phyloP scores from a whole-genome alignment of 2,329 filamentous ascomycete species.

The Cryoendolithus antarcticus region DNA sequence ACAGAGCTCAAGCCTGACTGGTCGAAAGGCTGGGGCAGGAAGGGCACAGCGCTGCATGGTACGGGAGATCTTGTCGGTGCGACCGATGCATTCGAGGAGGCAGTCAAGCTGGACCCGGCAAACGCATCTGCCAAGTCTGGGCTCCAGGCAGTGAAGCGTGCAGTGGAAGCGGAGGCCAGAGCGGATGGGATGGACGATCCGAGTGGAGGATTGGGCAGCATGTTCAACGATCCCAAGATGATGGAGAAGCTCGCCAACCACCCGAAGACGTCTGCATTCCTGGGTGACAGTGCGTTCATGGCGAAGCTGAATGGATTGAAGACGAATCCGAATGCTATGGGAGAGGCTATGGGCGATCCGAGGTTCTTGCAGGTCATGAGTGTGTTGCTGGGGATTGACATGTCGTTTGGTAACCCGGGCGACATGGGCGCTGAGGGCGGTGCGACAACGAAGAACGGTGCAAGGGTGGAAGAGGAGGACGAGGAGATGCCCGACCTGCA shows the following conservation, averaged over 20 bases:
- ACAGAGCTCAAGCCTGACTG: conserved; percentile 94
- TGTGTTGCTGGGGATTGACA: conserved; percentile 85
- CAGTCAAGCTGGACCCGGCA: conserved; percentile 80
- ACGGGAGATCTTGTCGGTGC: conserved; percentile 74
- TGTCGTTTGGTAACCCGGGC: conserved; percentile 54
- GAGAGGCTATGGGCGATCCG: conserved; percentile 75
- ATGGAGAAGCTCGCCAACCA: conserved; percentile 83
- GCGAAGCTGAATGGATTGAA: conserved; percentile 70
- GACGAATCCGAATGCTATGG: conserved; percentile 66
- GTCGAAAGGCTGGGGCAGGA: conserved; percentile 91
- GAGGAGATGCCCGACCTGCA: conserved; percentile 58
- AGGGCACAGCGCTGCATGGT: conserved; percentile 83
- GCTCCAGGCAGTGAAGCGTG: conserved; percentile 70
- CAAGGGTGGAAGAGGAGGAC: conserved; percentile 53
- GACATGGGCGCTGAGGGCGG: conserved; percentile 31
- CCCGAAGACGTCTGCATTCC: conserved; percentile 75
- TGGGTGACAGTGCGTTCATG: conserved; percentile 82
- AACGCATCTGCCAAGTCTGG: conserved; percentile 91
- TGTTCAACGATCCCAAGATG: conserved; percentile 89
- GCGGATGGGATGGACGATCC: conserved; percentile 55
- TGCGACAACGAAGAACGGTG: conserved; percentile 15
- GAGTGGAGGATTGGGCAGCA: conserved; percentile 65
- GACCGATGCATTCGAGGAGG: conserved; percentile 82
- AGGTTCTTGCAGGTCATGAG: conserved; percentile 89
- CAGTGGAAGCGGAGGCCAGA: conserved; percentile 65